Evolutionary conservation across 441 rosid species (phyloP).

Genomic region (Bocquillonia castaneifolia): DNA sequence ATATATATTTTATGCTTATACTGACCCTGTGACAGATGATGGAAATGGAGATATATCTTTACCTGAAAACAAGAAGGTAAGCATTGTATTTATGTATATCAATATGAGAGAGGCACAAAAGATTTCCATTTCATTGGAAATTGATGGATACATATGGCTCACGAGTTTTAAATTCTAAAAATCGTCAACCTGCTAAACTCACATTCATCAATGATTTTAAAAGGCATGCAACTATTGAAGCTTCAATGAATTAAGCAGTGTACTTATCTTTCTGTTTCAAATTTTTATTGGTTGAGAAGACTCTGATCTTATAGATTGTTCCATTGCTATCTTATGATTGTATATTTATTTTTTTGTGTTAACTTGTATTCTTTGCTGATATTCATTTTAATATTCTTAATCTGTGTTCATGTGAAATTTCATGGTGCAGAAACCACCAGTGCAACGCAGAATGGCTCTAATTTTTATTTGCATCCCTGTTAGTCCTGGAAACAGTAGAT

Average conservation of each 20-base stretch:
- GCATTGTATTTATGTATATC: neutral
- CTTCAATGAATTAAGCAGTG: neutral
- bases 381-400: neutral
- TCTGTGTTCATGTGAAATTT: neutral
- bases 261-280: neutral
- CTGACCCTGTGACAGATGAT: constrained; percentile 34
- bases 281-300: neutral
- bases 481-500: constrained; percentile 82
- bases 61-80: constrained; percentile 39
- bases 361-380: neutral
- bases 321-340: neutral
- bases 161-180: neutral
- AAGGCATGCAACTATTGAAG: neutral
- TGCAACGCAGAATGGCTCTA: constrained; percentile 40
- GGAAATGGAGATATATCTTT: constrained; percentile 40
- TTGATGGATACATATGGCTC: neutral
- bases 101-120: neutral
- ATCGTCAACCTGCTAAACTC: neutral
- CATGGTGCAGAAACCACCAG: constrained; percentile 28
- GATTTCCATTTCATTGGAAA: neutral
- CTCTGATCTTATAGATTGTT: neutral
- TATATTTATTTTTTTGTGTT: too few species aligned
- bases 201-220: neutral
- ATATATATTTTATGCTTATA: constrained; percentile 51
- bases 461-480: constrained; percentile 82